Evolutionary conservation across 139 green algal genomes (phyloP).

Genomic region (Axilococcus clingmanii): DNA sequence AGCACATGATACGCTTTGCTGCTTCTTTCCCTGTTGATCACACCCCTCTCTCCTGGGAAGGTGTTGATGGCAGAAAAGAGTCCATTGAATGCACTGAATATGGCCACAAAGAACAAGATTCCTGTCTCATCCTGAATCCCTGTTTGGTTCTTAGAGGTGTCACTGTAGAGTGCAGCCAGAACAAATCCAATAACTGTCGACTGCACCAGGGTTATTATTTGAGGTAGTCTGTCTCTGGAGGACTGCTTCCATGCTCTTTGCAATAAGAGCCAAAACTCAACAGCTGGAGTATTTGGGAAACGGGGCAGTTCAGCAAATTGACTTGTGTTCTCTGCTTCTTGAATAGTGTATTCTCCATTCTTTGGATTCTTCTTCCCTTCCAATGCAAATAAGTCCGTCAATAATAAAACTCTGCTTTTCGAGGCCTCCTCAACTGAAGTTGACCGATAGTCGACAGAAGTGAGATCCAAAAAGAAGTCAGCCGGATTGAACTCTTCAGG

Average conservation of each 20-base stretch:
- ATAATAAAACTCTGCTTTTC: constrained; percentile 12
- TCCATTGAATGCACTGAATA: constrained; percentile 12
- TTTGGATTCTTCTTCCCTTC: neutral
- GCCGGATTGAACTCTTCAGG: constrained; percentile 34
- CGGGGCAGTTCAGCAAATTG: neutral
- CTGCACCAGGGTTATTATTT: constrained; percentile 10
- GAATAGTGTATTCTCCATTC: neutral
- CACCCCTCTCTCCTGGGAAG: constrained; percentile 16
- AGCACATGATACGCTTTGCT: constrained; percentile 36
- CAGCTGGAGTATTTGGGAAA: constrained; percentile 11
- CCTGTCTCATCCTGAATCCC: constrained; percentile 6
- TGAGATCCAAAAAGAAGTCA: constrained; percentile 40
- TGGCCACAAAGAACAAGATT: constrained; percentile 39
- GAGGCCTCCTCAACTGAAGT: constrained; percentile 9
- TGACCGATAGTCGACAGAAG: constrained; percentile 18
- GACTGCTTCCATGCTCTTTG: constrained; percentile 7
- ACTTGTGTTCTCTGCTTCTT: neutral
- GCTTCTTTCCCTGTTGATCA: constrained; percentile 16
- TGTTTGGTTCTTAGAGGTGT: constrained; percentile 17
- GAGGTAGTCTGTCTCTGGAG: neutral
- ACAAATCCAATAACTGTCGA: constrained; percentile 23
- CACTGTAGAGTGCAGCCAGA: constrained; percentile 31
- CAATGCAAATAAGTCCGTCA: constrained; percentile 5
- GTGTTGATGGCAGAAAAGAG: constrained; percentile 27
- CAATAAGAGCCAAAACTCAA: constrained; percentile 16